Conservation (phyloP, 2,329 filamentous ascomycete species). For the Colletotrichum magnum region DNA sequence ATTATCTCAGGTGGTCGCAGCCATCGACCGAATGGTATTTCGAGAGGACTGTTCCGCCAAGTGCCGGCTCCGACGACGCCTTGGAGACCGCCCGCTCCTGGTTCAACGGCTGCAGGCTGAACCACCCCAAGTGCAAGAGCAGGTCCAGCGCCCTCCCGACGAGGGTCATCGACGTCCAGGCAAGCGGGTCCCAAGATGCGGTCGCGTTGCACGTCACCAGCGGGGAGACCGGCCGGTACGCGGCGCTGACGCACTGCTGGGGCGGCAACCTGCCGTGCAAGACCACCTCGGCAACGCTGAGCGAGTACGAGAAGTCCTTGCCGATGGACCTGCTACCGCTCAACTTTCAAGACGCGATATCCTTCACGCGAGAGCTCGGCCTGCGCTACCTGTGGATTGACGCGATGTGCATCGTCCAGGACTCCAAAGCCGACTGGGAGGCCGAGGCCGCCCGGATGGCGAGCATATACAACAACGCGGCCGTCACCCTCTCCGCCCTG, state of each 20-base stretch:
- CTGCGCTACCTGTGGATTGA: slow-evolving; percentile 51
- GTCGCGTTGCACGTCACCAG: too few species aligned
- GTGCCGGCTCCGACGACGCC: not conserved
- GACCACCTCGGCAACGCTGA: not conserved
- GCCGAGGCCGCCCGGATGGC: slow-evolving; percentile 41
- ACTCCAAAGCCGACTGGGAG: slow-evolving; percentile 39
- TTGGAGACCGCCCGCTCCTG: not conserved
- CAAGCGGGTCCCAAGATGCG: too few species aligned
- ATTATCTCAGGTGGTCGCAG: too few species aligned
- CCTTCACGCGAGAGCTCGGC: slow-evolving; percentile 42
- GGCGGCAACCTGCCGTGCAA: slow-evolving; percentile 16
- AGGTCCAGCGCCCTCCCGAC: not conserved
- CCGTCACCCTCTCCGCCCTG: slow-evolving; percentile 32
- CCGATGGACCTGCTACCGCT: slow-evolving; percentile 25
- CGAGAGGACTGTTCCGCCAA: not conserved
- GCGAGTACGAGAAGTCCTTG: not conserved
- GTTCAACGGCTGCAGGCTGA: not conserved
- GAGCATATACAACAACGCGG: slow-evolving; percentile 38
- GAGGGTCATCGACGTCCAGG: not conserved
- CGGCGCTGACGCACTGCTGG: slow-evolving; percentile 20
- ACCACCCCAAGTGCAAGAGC: not conserved
- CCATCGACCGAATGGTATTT: too few species aligned
- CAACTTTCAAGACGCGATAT: slow-evolving; percentile 48
- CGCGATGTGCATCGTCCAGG: slow-evolving; percentile 51
- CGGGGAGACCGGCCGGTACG: not conserved